Base-by-base conservation (phyloP, 257 asterid species). In the Rubia yunnanensis region DNA sequence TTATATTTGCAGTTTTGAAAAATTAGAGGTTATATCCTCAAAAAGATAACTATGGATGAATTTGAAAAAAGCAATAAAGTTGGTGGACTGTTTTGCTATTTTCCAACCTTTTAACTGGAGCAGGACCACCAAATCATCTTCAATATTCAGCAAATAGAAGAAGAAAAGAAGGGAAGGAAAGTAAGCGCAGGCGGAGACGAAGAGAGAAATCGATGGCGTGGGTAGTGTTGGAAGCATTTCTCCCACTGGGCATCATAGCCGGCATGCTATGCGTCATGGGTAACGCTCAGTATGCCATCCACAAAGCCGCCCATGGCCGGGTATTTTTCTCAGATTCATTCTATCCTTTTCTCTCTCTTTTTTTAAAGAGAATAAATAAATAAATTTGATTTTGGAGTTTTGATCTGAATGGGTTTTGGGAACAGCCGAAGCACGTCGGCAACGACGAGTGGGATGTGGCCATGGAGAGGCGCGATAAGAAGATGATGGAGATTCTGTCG, bases 191-290 rank as follows among this genome's bases (percentile, higher is more conserved):
- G 14, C n/a, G 14, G 9, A 39, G 17, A 34, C 10, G 24, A 24
- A 35, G 9, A 35, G 4, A 3, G 39, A 35, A 20, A 50, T 20
- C 27, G 57, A 50, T 50, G 57, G 57, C 57, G 26, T 50, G 57
- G 57, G 14, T 50, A 2, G 57, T 50, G 27, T 50, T 50, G 57
- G 57, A 50, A 50, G 57, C 57, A 5, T 50, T 50, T 50, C 57
- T 50, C 13, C 57, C 57, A 20, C 57, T 50, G 57, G 57, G 57
- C 2, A 50, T 50, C 57, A 50, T 50, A 6, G 99, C 90, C 5
- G 97, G 97, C 60, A 82, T 94, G 85, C 95, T 90, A 38, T 94
- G 99, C 72, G 84, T 90, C 13, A 86, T 86, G 92, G 99, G 99
- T 4, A 94, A 94, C 72, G 88, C 94, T 54, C 99, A 88, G 59